phyloP scores from a whole-genome alignment of 441 rosid species.

The Populus hybrid region DNA sequence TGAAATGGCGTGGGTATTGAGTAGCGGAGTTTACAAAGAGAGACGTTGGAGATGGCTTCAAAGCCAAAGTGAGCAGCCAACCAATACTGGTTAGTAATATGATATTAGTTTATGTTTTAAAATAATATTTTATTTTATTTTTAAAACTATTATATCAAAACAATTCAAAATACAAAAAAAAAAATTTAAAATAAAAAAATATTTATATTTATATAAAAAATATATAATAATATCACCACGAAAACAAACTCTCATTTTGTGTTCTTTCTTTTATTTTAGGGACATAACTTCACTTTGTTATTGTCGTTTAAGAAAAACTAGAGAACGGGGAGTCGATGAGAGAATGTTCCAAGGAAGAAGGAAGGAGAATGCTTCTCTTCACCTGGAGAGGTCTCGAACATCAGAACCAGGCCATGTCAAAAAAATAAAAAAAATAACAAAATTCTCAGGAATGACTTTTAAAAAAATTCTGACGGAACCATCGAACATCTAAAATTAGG shows the following conservation, averaged over 20 bases:
- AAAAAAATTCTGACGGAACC: background rate
- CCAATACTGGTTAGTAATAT: background rate
- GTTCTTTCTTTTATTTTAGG: too few relatives aligned
- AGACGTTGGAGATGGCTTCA: constrained; percentile 24
- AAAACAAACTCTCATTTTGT: background rate
- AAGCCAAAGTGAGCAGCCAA: constrained; percentile 17
- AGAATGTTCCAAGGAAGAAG: background rate
- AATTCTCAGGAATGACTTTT: background rate
- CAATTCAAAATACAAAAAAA: too few relatives aligned
- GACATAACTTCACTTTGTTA: background rate
- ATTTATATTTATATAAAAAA: too few relatives aligned
- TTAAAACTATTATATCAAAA: too few relatives aligned
- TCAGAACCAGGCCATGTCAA: background rate
- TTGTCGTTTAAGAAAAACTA: background rate
- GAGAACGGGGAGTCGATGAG: background rate
- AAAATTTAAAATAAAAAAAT: too few relatives aligned
- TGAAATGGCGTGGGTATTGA: background rate
- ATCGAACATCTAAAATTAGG: background rate
- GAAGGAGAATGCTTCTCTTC: background rate
- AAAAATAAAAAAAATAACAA: too few relatives aligned
- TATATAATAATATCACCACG: too few relatives aligned
- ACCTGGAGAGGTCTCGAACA: too few relatives aligned
- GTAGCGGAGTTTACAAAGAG: constrained; percentile 56
- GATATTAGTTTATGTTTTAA: too few relatives aligned
- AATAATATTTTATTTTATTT: too few relatives aligned